phyloP scores from a whole-genome alignment of 2,329 filamentous ascomycete species.

The Talaromyces pinophilus region DNA sequence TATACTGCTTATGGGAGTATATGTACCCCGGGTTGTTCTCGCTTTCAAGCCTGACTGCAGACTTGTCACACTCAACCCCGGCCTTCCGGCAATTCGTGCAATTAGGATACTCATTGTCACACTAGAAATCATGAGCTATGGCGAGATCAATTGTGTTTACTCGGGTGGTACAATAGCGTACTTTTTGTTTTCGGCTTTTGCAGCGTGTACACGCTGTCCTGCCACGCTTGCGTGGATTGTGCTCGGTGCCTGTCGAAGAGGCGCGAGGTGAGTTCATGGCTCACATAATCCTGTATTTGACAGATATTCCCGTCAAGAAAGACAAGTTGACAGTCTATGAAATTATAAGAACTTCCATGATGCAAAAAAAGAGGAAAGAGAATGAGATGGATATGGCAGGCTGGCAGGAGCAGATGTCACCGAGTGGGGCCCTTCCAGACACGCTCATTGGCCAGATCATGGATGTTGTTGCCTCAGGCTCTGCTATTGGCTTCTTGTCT shows the following conservation, averaged over 20 bases:
- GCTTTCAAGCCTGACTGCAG: conserved; percentile 41
- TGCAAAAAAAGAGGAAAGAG: no score
- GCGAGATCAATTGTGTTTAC: not conserved
- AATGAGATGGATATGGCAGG: not conserved
- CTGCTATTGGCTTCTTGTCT: no score
- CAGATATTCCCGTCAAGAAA: not conserved
- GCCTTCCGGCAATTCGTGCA: conserved; percentile 51
- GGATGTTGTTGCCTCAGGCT: not conserved
- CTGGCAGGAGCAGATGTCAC: not conserved
- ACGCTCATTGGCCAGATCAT: not conserved
- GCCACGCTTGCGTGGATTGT: conserved; percentile 49
- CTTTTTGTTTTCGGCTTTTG: conserved; percentile 50
- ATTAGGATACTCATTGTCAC: conserved; percentile 48
- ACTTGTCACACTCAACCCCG: conserved; percentile 47
- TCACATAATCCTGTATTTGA: not conserved
- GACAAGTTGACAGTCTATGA: no score
- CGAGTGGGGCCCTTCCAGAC: not conserved
- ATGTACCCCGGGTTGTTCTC: conserved; percentile 39
- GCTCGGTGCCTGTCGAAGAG: conserved; percentile 31
- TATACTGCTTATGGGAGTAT: conserved; percentile 13
- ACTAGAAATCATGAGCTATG: conserved; percentile 34
- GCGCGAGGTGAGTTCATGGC: conserved; percentile 15
- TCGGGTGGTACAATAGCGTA: conserved; percentile 26
- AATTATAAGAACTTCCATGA: not conserved
- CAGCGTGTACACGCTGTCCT: conserved; percentile 50